Conservation (phyloP, 1,139 yeast species). For the Suzukiozyma palmioleophila region DNA sequence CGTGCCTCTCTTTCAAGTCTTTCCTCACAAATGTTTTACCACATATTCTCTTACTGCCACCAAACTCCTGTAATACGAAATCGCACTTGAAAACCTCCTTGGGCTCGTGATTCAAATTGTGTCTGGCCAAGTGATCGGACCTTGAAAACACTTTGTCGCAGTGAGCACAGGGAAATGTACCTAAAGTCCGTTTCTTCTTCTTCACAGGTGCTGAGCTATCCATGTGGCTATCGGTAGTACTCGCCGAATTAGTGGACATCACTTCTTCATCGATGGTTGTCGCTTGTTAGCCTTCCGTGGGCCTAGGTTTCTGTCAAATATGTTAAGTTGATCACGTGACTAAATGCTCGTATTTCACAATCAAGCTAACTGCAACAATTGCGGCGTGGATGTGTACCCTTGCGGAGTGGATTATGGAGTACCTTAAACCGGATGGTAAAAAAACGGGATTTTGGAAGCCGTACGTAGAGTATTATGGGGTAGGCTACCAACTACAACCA, state of each 20-base stretch:
- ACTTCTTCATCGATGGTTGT: neutral
- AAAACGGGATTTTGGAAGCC: too few relatives aligned
- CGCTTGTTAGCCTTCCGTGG: neutral
- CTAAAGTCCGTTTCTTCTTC: slow-evolving; percentile 13
- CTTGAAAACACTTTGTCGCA: slow-evolving; percentile 41
- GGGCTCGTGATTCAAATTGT: slow-evolving; percentile 40
- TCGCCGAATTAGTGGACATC: slow-evolving; percentile 2
- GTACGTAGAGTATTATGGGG: too few relatives aligned
- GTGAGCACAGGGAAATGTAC: slow-evolving; percentile 20
- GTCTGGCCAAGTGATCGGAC: slow-evolving; percentile 41
- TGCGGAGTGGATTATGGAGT: too few relatives aligned
- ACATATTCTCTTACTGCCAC: slow-evolving; percentile 23
- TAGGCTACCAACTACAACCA: too few relatives aligned
- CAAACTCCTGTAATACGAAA: slow-evolving; percentile 23
- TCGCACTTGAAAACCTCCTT: slow-evolving; percentile 27
- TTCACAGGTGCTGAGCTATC: slow-evolving; percentile 3
- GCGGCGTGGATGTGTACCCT: too few relatives aligned
- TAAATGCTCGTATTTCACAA: too few relatives aligned
- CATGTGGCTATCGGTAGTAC: neutral
- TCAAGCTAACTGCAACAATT: too few relatives aligned
- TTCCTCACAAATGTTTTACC: slow-evolving; percentile 38
- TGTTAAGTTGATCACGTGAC: too few relatives aligned
- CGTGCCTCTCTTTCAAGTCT: slow-evolving; percentile 38
- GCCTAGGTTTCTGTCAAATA: too few relatives aligned
- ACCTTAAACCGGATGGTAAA: too few relatives aligned